phyloP scores from a whole-genome alignment of 345 rosid species.

The Lumnitzera littorea region DNA sequence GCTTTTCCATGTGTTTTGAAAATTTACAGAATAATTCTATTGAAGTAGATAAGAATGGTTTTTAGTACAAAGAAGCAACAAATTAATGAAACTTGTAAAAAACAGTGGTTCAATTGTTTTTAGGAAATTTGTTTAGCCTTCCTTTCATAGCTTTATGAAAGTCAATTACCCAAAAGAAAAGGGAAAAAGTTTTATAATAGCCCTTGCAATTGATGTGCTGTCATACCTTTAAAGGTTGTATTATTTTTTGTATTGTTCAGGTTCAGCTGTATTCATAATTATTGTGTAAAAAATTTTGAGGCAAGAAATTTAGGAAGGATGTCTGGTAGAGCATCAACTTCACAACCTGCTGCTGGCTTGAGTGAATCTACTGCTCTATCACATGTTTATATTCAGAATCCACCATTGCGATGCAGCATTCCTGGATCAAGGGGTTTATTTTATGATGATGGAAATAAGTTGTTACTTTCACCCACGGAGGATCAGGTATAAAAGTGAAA shows the following conservation, averaged over 20 bases:
- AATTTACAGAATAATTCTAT: too few relatives aligned
- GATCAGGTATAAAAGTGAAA: slow-evolving; percentile 41
- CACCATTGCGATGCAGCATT: slow-evolving; percentile 59
- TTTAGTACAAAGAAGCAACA: too few relatives aligned
- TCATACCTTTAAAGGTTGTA: slow-evolving; percentile 2
- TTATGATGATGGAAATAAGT: slow-evolving; percentile 89
- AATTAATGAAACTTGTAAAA: too few relatives aligned
- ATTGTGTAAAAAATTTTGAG: slow-evolving; percentile 5
- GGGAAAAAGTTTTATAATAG: not conserved
- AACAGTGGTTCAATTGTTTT: too few relatives aligned
- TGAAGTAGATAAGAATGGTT: too few relatives aligned
- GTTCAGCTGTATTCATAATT: not conserved
- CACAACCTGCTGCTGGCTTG: slow-evolving; percentile 42
- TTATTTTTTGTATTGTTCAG: too few relatives aligned
- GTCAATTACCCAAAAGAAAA: too few relatives aligned
- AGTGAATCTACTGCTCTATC: slow-evolving; percentile 71
- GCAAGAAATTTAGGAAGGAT: slow-evolving; percentile 20
- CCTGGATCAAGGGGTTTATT: slow-evolving; percentile 67
- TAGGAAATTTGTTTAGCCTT: too few relatives aligned
- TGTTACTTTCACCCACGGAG: slow-evolving; percentile 52
- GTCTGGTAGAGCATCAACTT: slow-evolving; percentile 65
- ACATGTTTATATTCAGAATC: slow-evolving; percentile 70
- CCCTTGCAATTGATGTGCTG: slow-evolving; percentile 12
- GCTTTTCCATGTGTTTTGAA: too few relatives aligned
- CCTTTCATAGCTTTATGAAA: too few relatives aligned